Conservation (phyloP, 306 rosid species). For the Begonia peltatifolia region DNA sequence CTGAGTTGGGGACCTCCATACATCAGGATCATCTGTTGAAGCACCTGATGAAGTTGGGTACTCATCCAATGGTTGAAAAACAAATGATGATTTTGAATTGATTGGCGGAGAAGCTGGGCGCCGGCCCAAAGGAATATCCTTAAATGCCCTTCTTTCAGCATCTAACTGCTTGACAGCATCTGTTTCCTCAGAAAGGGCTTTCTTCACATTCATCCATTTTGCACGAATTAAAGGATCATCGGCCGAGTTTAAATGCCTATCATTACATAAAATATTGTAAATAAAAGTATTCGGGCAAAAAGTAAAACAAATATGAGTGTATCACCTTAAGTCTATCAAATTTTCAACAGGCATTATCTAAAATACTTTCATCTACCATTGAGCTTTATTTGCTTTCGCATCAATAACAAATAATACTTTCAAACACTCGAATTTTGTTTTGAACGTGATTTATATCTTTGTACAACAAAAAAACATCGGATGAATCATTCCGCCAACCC, state of each 20-base stretch:
- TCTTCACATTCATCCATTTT: slow-evolving; percentile 92
- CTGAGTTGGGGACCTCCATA: slow-evolving; percentile 93
- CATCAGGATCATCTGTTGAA: slow-evolving; percentile 77
- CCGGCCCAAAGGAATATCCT: slow-evolving; percentile 54
- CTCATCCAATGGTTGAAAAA: slow-evolving; percentile 86
- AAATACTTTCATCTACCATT: no score
- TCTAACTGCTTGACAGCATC: slow-evolving; percentile 82
- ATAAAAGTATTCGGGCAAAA: no score
- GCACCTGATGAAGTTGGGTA: slow-evolving; percentile 75
- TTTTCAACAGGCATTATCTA: no score
- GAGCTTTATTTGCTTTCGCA: no score
- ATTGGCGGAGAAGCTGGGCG: slow-evolving; percentile 80
- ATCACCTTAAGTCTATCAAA: no score
- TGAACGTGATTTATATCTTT: no score
- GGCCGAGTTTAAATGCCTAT: slow-evolving; percentile 51
- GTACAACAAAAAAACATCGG: no score
- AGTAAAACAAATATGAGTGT: no score
- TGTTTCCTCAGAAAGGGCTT: slow-evolving; percentile 68
- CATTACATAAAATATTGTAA: slow-evolving; percentile 1
- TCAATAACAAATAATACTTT: no score
- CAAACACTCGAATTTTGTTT: no score
- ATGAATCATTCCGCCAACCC: no score
- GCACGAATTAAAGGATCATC: slow-evolving; percentile 75
- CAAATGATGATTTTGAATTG: slow-evolving; percentile 52
- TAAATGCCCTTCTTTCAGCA: slow-evolving; percentile 65